Evolutionary conservation across 2,329 filamentous ascomycete genomes (phyloP).

Genomic region (Alternaria consortialis): DNA sequence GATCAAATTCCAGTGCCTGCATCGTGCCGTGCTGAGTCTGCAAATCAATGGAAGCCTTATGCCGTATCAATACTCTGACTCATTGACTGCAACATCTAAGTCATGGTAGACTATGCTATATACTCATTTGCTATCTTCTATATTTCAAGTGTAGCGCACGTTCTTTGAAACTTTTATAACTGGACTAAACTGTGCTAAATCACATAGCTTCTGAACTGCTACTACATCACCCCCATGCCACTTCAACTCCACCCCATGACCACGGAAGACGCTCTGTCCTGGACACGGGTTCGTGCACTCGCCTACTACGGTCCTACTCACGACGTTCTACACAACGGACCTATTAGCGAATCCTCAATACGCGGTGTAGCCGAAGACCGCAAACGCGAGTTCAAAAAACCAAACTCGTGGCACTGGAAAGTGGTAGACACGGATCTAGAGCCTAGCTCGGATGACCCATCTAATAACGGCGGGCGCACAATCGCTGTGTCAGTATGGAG

Average conservation of each 20-base stretch:
- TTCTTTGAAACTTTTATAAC: not conserved
- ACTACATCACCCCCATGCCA: conserved; percentile 28
- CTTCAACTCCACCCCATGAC: conserved; percentile 34
- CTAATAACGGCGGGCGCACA: conserved; percentile 33
- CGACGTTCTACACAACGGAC: conserved; percentile 34
- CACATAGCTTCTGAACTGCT: not conserved
- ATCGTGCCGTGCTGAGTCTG: not conserved
- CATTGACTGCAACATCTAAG: not conserved
- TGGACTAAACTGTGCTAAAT: too few species aligned
- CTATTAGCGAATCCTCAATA: conserved; percentile 38
- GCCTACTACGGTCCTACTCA: conserved; percentile 46
- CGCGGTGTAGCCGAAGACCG: conserved; percentile 35
- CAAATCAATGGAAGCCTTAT: not conserved
- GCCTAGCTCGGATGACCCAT: conserved; percentile 33
- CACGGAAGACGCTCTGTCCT: conserved; percentile 33
- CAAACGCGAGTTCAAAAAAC: conserved; percentile 30
- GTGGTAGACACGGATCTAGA: conserved; percentile 40
- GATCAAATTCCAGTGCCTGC: not conserved
- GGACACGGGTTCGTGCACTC: conserved; percentile 38
- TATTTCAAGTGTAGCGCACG: not conserved
- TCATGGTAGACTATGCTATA: not conserved
- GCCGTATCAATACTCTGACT: not conserved
- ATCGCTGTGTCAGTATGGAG: conserved; percentile 44
- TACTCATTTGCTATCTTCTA: too few species aligned
- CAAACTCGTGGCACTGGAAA: conserved; percentile 44